Percentiles rank a stretch among this genome's conserved stretches.
phyloP scores from a whole-genome alignment of 2,329 filamentous ascomycete species.

The Trichophyton benhamiae region DNA sequence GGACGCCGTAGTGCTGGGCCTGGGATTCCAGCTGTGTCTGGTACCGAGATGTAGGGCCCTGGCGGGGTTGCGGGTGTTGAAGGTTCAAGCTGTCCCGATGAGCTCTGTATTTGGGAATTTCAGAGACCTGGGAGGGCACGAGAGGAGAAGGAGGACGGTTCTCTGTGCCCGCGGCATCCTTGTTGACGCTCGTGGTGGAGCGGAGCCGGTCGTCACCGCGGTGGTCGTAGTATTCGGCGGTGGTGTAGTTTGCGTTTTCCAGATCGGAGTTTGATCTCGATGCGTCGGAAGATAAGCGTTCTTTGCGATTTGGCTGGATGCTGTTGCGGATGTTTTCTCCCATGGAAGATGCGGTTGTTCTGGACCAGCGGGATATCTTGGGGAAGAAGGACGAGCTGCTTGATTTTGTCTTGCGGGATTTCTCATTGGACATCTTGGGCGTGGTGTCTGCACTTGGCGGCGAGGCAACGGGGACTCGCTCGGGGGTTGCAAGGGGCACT shows the following conservation, averaged over 20 bases:
- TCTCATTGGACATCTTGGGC: conserved; percentile 51
- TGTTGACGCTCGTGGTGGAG: conserved; percentile 32
- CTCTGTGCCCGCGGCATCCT: conserved; percentile 29
- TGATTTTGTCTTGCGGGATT: conserved; percentile 79
- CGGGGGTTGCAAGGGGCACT: conserved; percentile 34
- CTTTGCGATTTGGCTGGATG: conserved; percentile 39
- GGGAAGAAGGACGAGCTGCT: conserved; percentile 70
- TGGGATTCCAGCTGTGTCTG: conserved; percentile 50
- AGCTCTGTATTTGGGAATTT: conserved; percentile 52
- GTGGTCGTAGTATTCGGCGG: conserved; percentile 35
- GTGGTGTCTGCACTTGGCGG: conserved; percentile 66
- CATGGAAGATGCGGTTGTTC: conserved; percentile 82
- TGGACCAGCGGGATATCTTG: conserved; percentile 94
- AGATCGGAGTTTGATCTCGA: conserved; percentile 71
- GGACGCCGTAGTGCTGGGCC: conserved; percentile 41
- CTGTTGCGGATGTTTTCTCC: conserved; percentile 64
- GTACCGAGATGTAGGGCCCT: conserved; percentile 49
- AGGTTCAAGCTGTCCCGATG: conserved; percentile 52
- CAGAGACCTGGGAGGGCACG: conserved; percentile 46
- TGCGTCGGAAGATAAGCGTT: conserved; percentile 49
- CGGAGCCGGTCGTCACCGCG: conserved; percentile 35
- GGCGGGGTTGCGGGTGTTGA: conserved; percentile 52
- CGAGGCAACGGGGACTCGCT: conserved; percentile 29
- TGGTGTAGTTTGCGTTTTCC: conserved; percentile 47
- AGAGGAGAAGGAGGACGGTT: conserved; percentile 48